Base-by-base conservation (phyloP, 2,329 filamentous ascomycete species). In the Colletotrichum horii region DNA sequence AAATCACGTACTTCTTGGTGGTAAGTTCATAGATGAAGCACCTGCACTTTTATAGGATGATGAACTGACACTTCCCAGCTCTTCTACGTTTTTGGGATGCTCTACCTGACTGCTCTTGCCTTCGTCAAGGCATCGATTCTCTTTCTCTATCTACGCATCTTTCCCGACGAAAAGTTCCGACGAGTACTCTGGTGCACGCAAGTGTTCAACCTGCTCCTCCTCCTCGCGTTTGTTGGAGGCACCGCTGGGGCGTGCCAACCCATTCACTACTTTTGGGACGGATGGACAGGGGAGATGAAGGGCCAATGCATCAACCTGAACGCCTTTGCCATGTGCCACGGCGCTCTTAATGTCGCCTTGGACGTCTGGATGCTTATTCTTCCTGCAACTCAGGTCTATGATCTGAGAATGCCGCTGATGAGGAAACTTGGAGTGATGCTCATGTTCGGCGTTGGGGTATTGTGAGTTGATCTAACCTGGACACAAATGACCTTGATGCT, bases 311-410 rank as follows among this genome's bases (percentile, higher is more conserved):
- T 83, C 11, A 81, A 87, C 61, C 79, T 87, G 69, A 83, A 82
- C 26, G 80, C 80, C 4, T 84, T 86, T 32, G 82, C 80, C 32
- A 88, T 86, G 81, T 79, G 83, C 26, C 82, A 82, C 68, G 84
- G 87, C 1, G 83, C 77, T 1, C 80, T 88, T 65, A 88, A 87
- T 70, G 88, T 89, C 34, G 74, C 83, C 1, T 83, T 87, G 26
- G 88, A 90, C 76, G 22, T 87, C 6, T 78, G 84, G 65, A 86
- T 88, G 65, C 82, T 89, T 36, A 80, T 81, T 1, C 77, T 89
- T 6, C 87, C 88, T 0, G 81, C 88, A 14, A 80, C 82, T 8
- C 81, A 84, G n/a, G 61, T 86, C 5, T 72, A 80, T 5, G 68
- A 78, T 3, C 77, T 86, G 32, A 78, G 81, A 3, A 74, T 86